A percentile compares a stretch with the other conserved stretches of the same genome.
Conservation (phyloP, 2,329 filamentous ascomycete species). For the Thelonectria blattea region DNA sequence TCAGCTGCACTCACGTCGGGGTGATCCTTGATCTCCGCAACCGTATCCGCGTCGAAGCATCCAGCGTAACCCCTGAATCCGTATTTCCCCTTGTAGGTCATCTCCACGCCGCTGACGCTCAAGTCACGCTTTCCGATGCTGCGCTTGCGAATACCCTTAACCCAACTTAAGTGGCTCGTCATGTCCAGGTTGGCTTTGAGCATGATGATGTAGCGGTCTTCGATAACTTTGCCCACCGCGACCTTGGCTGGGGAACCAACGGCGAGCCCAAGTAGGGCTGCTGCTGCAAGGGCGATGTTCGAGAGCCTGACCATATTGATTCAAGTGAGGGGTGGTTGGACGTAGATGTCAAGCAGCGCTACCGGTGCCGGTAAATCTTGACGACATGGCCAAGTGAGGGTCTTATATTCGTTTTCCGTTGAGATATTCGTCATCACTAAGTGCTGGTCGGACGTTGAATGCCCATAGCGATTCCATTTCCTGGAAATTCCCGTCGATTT, state of each 20-base stretch:
- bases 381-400: constrained; percentile 7
- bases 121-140: constrained; percentile 55
- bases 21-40: constrained; percentile 49
- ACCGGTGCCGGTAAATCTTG: constrained; percentile 19
- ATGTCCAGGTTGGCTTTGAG: constrained; percentile 61
- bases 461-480: neutral
- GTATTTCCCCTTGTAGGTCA: constrained; percentile 39
- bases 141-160: constrained; percentile 60
- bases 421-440: neutral
- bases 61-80: constrained; percentile 52
- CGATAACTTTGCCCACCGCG: constrained; percentile 35
- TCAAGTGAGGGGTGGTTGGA: constrained; percentile 2
- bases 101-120: constrained; percentile 43
- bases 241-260: constrained; percentile 32
- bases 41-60: constrained; percentile 48
- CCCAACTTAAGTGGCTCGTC: constrained; percentile 54
- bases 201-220: constrained; percentile 64
- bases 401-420: constrained; percentile 31
- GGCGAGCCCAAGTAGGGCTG: constrained; percentile 33
- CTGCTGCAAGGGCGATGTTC: constrained; percentile 35
- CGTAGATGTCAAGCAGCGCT: constrained; percentile 20
- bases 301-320: constrained; percentile 41
- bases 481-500: constrained; percentile 12
- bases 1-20: constrained; percentile 46
- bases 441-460: constrained; percentile 10